These are phyloP conservation scores for Candida labiduridarum DNA, from an alignment of 1,139 yeast species.

Conservation along the genomic window DNA sequence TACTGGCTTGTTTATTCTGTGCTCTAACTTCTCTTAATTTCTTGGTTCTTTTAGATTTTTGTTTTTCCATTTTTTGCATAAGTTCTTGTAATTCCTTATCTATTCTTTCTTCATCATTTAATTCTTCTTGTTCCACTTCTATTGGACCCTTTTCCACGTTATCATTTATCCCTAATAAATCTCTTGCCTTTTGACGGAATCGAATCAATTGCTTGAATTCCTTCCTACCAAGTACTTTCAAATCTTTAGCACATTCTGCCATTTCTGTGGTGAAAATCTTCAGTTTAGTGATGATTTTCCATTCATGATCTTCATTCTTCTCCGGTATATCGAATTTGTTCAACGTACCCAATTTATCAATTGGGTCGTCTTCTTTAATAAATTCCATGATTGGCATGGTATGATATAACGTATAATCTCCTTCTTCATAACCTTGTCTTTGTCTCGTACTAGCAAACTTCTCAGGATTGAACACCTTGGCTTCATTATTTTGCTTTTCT, in stretches of 20 bases:
- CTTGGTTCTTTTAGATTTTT: constrained; percentile 74
- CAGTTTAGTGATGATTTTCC: constrained; percentile 70
- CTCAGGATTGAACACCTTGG: constrained; percentile 92
- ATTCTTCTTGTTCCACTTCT: constrained; percentile 62
- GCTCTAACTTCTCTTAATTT: constrained; percentile 1
- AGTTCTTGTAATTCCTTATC: constrained; percentile 75
- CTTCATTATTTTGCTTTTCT: constrained; percentile 80
- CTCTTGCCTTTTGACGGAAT: constrained; percentile 90
- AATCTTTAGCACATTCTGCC: constrained; percentile 81
- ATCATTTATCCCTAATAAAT: constrained; percentile 66
- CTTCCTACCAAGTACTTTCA: constrained; percentile 90
- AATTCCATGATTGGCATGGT: constrained; percentile 78
- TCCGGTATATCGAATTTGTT: constrained; percentile 56
- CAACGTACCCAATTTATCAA: constrained; percentile 74
- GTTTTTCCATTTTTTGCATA: constrained; percentile 69
- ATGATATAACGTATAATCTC: constrained; percentile 79
- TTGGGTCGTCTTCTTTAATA: constrained; percentile 77
- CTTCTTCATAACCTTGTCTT: constrained; percentile 90
- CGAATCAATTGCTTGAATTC: constrained; percentile 83
- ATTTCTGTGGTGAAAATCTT: constrained; percentile 79
- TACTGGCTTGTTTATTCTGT: constrained; percentile 59
- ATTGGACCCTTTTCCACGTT: constrained; percentile 49
- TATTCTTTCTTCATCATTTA: constrained; percentile 88
- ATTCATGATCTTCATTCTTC: constrained; percentile 60
- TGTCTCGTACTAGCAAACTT: constrained; percentile 81